Evolutionary conservation across 2,329 filamentous ascomycete genomes (phyloP), one percentile per base, ranked within the genome.

Genomic region (Gremmenia infestans): DNA sequence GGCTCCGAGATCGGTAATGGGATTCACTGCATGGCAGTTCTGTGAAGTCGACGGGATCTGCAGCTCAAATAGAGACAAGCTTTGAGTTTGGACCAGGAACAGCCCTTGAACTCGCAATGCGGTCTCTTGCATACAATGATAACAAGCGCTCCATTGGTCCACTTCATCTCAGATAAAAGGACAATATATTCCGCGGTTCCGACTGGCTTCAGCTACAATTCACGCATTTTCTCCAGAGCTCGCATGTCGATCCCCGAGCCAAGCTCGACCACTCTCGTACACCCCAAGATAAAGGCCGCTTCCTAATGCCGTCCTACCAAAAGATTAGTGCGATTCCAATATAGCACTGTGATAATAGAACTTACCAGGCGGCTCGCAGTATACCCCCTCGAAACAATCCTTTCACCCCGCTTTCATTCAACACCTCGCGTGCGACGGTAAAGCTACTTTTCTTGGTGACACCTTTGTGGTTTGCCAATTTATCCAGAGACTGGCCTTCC

Each of bases 281-380:
- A 88, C 87, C 23, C 90, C 89, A 43, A 96, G 74, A 76, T 96
- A 96, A 54, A 96, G 73, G 3, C 91, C 91, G 68, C 88, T 88
- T 0, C 91, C 90, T 5, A 95, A 62, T 53, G 90, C 86, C 14
- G 91, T 94, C 51, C 42, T 45, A 14, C 42, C 17, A 45, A 22
- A 22, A 12, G 19, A 17, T 45, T 45, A 45, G 19, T 11, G 19
- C 42, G 22, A 45, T 5, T 25, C 11, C n/a, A 45, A 11, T 14
- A 22, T 22, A 23, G n/a, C 19, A 32, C 19, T 22, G 6, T 25
- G 25, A 19, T 19, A 45, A 23, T 7, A 3, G 19, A 45, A 45
- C 42, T 19, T 45, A 45, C 91, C 91, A 96, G 1, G 81, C 81
- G 8, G 81, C 84, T 57, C 92, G 81, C 62, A 96, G 74, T 36